phyloP scores from a whole-genome alignment of 208 protist species.

The Leishmania mexicana region DNA sequence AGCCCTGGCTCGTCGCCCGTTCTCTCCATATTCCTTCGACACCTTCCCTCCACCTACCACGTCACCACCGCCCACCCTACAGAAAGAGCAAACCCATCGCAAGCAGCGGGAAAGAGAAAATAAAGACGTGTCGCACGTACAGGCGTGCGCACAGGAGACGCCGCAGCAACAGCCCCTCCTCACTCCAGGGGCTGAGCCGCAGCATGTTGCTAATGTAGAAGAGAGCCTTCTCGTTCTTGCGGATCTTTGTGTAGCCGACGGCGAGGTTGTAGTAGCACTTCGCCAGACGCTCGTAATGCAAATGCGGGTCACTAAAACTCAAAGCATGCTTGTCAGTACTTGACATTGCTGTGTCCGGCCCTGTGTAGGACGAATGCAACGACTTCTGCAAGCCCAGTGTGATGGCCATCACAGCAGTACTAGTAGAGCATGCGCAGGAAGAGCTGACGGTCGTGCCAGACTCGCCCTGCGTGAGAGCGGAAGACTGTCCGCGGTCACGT shows the following conservation, averaged over 20 bases:
- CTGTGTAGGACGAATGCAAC: constrained; percentile 7
- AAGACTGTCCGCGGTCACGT: neutral
- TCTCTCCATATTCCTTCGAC: neutral
- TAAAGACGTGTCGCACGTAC: neutral
- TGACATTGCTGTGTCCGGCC: neutral
- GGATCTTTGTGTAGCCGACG: constrained; percentile 79
- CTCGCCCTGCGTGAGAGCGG: neutral
- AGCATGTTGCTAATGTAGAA: constrained; percentile 65
- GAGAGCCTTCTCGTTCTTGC: constrained; percentile 52
- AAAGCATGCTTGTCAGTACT: neutral
- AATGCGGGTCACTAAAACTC: neutral
- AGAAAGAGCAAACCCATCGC: constrained; percentile 11
- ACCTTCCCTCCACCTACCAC: neutral
- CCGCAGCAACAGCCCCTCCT: constrained; percentile 41
- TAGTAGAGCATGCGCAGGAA: too few relatives aligned
- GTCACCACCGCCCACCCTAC: constrained; percentile 2
- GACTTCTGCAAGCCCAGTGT: neutral
- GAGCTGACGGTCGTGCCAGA: neutral
- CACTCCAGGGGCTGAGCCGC: constrained; percentile 44
- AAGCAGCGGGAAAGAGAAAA: constrained; percentile 2
- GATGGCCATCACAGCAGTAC: neutral
- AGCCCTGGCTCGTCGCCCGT: neutral
- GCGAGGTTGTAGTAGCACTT: constrained; percentile 69
- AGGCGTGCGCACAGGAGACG: constrained; percentile 21
- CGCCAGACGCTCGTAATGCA: constrained; percentile 12